A percentile compares a stretch with the other conserved stretches of the same genome.
phyloP scores from a whole-genome alignment of 148 eudicot genomes.

The Rheum nobile region DNA sequence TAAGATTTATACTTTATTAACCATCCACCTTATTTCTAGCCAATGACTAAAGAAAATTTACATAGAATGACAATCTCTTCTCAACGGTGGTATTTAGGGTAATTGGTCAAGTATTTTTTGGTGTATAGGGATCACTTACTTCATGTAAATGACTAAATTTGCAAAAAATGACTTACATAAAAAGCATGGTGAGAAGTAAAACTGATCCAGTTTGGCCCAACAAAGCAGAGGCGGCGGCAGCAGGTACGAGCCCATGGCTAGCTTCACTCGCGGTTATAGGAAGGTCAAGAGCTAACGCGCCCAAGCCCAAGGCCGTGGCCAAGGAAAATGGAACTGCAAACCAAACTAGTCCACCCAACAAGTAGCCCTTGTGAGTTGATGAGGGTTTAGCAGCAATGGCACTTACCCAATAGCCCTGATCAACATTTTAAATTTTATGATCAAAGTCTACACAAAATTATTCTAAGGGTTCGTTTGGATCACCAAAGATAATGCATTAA shows the following conservation, averaged over 20 bases:
- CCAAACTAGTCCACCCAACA: conserved; percentile 94
- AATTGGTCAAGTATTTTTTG: too few species aligned
- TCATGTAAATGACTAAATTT: neutral
- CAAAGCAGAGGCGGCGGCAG: conserved; percentile 93
- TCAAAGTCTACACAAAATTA: neutral
- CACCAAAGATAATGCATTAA: too few species aligned
- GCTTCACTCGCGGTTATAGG: conserved; percentile 88
- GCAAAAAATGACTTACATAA: conserved; percentile 49
- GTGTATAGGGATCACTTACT: too few species aligned
- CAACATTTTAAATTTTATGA: neutral
- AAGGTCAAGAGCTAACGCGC: conserved; percentile 91
- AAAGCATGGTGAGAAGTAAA: conserved; percentile 93
- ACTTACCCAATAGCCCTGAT: conserved; percentile 97
- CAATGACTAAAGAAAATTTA: too few species aligned
- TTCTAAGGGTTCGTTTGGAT: too few species aligned
- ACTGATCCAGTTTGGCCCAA: conserved; percentile 88
- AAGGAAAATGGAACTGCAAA: conserved; percentile 94
- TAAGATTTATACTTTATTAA: too few species aligned
- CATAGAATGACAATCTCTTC: too few species aligned
- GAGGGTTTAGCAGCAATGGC: conserved; percentile 98
- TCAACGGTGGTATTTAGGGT: too few species aligned
- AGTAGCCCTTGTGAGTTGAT: conserved; percentile 92
- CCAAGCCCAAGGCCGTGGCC: conserved; percentile 86
- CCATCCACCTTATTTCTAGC: too few species aligned
- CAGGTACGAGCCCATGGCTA: conserved; percentile 78